Base-by-base conservation (phyloP, 140 eudicot species). In the Senecio squalidus region DNA sequence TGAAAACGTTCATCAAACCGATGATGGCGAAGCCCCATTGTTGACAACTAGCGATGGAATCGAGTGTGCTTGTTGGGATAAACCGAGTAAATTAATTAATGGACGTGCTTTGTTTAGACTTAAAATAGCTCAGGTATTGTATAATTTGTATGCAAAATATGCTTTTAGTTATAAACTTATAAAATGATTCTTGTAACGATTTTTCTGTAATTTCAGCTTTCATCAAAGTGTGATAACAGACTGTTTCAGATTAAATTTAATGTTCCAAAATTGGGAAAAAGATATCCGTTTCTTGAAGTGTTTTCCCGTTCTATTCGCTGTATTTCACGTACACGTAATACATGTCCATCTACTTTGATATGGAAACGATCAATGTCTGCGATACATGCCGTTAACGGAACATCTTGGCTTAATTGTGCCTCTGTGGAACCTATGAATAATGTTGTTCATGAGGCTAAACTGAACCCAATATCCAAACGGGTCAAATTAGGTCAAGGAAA, bases 21-120 rank as follows among this genome's bases (percentile, higher is more conserved):
- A 53, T 51, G 91, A 80, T 79, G 75, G 71, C 17, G 95, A 90
- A 72, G 82, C 95, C 63, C 90, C 97, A 15, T 80, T 90, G 65
- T 72, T 90, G 44, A 64, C 82, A 56, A 80, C 74, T 62, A 76
- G 51, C 64, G 85, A 83, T 41, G 95, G 97, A 67, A 67, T 74
- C 59, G 96, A 91, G 74, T 83, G 67, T 70, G 76, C 85, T 65
- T 74, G 94, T 56, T 74, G 75, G 69, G 94, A 86, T 62, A 81
- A 74, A 67, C 92, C 96, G 47, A 80, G 80, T 76, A 81, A 80
- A 81, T 55, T 86, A 60, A 55, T 64, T 18, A 77, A 69, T 21
- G 96, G 98, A 0, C 91, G 78, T 69, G 94, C 96, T 55, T 80
- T 86, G 7, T 86, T 91, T 71, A 86, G 82, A 70, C 85, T 91